Evolutionary conservation across 257 asterid species (phyloP).

Genomic region (Agastache rugosa): DNA sequence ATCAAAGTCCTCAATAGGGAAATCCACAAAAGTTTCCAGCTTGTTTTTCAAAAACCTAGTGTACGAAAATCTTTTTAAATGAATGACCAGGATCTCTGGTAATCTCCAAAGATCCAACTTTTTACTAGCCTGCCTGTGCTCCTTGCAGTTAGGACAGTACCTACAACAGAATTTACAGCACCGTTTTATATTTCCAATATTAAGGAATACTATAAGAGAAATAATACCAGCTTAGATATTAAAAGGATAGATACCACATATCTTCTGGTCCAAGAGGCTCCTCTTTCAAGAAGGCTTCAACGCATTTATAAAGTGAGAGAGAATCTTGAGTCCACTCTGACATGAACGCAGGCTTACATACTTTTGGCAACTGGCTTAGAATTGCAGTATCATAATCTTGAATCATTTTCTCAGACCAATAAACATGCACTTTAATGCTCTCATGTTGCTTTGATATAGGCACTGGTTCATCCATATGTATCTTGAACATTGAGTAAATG

Average conservation of each 20-base stretch:
- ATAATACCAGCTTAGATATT: conserved; percentile 15
- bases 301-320: conserved; percentile 59
- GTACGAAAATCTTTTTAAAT: conserved; percentile 77
- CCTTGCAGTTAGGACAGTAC: conserved; percentile 78
- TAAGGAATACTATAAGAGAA: neutral
- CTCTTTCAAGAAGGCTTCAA: conserved; percentile 73
- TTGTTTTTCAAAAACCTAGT: conserved; percentile 55
- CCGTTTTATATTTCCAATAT: conserved; percentile 16
- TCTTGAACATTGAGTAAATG: conserved; percentile 20
- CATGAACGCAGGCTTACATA: conserved; percentile 33
- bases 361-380: conserved; percentile 54
- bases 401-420: conserved; percentile 64
- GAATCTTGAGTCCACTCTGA: conserved; percentile 52
- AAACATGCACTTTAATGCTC: conserved; percentile 47
- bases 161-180: conserved; percentile 44
- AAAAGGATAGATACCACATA: conserved; percentile 58
- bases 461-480: conserved; percentile 60
- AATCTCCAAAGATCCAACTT: conserved; percentile 86
- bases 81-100: conserved; percentile 76
- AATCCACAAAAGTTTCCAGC: conserved; percentile 73
- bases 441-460: conserved; percentile 15
- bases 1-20: conserved; percentile 68
- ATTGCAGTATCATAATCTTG: conserved; percentile 49
- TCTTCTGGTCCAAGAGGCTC: conserved; percentile 87
- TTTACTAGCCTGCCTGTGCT: conserved; percentile 68